Conservation (phyloP, 306 rosid genomes). For the Fragaria vesca region DNA sequence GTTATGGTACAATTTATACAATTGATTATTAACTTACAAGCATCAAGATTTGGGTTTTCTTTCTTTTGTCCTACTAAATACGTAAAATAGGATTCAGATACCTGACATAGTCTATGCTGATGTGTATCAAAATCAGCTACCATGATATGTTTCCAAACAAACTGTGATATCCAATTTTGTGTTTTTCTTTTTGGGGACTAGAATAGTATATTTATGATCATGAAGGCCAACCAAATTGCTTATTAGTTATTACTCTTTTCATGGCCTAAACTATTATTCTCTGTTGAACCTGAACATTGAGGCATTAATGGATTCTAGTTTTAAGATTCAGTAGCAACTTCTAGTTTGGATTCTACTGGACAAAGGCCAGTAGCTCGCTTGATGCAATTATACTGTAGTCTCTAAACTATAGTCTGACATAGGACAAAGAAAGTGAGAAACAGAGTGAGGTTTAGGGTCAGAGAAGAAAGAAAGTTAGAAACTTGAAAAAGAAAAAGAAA, state of each 20-base stretch:
- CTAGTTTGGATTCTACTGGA: neutral
- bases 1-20: neutral
- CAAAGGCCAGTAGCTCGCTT: neutral
- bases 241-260: no score
- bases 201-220: no score
- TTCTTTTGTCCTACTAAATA: neutral
- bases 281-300: neutral
- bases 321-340: neutral
- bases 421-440: neutral
- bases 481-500: no score
- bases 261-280: no score
- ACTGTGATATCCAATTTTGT: no score
- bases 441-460: no score
- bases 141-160: no score
- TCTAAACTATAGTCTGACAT: neutral
- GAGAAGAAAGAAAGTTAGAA: no score
- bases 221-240: no score
- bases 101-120: no score
- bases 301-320: neutral
- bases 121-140: no score
- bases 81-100: neutral
- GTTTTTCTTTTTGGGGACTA: no score
- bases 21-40: neutral
- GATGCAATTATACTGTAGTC: neutral
- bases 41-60: slow-evolving; percentile 1